phyloP scores from a whole-genome alignment of 805 yeast genomes.

The Teunomyces cretensis region DNA sequence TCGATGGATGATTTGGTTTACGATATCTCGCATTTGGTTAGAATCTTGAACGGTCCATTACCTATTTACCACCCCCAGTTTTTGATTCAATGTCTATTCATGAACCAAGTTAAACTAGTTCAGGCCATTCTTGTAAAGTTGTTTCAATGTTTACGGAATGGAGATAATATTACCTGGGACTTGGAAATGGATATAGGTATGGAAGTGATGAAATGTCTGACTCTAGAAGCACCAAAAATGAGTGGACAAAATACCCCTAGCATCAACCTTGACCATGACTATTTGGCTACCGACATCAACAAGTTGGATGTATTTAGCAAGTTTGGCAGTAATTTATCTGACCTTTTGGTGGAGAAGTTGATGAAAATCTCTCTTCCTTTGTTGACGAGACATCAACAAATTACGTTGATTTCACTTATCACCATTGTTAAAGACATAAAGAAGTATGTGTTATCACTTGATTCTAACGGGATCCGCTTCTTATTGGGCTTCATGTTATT shows the following conservation, averaged over 20 bases:
- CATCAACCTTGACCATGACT: conserved; percentile 2
- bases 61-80: conserved; percentile 92
- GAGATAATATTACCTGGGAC: conserved; percentile 31
- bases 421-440: conserved; percentile 60
- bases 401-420: conserved; percentile 69
- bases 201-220: conserved; percentile 13
- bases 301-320: conserved; percentile 8
- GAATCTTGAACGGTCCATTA: conserved; percentile 82
- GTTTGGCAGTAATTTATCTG: conserved; percentile 46
- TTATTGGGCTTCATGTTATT: conserved; percentile 69
- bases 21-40: conserved; percentile 65
- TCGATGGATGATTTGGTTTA: conserved; percentile 18
- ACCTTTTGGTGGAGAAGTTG: conserved; percentile 56
- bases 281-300: neutral
- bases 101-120: conserved; percentile 56
- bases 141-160: conserved; percentile 49
- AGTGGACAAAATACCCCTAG: conserved; percentile 4
- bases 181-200: conserved; percentile 24
- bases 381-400: conserved; percentile 87
- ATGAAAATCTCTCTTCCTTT: conserved; percentile 70
- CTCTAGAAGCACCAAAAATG: neutral
- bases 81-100: conserved; percentile 69
- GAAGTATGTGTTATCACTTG: conserved; percentile 45
- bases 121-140: conserved; percentile 56
- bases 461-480: conserved; percentile 68